These are phyloP conservation scores for Exidia glandulosa DNA, from an alignment of 768 basidiomycete genomes.

Conservation along the genomic window DNA sequence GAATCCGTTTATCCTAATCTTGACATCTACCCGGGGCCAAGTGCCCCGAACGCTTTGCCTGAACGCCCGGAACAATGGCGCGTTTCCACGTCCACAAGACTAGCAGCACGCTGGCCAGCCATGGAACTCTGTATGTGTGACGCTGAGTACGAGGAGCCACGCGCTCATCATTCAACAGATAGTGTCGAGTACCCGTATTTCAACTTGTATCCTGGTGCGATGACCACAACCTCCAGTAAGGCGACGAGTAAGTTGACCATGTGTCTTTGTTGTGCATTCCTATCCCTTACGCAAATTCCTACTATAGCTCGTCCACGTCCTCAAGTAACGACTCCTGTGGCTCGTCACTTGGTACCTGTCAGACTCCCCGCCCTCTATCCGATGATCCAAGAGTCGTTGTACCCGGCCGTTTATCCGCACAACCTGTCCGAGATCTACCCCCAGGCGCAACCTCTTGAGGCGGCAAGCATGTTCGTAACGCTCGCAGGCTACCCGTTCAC, in stretches of 20 bases:
- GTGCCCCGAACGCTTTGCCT: slow-evolving; percentile 9
- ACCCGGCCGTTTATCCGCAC: slow-evolving; percentile 30
- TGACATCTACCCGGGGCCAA: slow-evolving; percentile 13
- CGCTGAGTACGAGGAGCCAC: not conserved
- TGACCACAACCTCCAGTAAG: not conserved
- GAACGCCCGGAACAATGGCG: not conserved
- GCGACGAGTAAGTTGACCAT: not conserved
- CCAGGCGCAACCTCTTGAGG: not conserved
- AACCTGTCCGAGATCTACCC: slow-evolving; percentile 28
- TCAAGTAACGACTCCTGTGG: too few relatives aligned
- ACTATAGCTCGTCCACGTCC: too few relatives aligned
- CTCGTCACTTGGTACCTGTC: not conserved
- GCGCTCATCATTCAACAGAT: not conserved
- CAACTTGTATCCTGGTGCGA: slow-evolving; percentile 3
- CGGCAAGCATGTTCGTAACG: not conserved
- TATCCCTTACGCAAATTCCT: too few relatives aligned
- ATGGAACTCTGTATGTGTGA: not conserved
- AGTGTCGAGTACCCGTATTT: slow-evolving; percentile 4
- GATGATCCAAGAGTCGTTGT: not conserved
- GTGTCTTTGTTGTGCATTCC: too few relatives aligned
- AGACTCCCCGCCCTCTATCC: not conserved
- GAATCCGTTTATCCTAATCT: slow-evolving; percentile 19
- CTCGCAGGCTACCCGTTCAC: slow-evolving; percentile 1
- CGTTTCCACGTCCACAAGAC: not conserved
- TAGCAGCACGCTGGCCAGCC: not conserved